Base-by-base conservation (phyloP, 345 rosid genomes). In the Syzygium oleosum region DNA sequence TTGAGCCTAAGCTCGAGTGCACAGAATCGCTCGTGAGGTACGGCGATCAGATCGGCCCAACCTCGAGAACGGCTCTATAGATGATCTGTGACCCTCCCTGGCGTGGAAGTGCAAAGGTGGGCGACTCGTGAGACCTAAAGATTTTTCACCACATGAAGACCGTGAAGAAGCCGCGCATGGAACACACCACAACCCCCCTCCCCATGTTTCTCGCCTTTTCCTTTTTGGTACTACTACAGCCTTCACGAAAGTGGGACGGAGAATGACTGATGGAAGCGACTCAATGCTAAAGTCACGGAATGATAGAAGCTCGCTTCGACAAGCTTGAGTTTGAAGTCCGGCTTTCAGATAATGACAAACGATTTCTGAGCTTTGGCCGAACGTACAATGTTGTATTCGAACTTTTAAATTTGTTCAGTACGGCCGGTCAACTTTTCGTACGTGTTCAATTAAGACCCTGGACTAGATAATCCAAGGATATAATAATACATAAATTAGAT, bases 311-410 rank as follows among this genome's bases (percentile, higher is more conserved):
- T 73, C 14, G 15, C 80, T 38, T 73, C 14, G 41, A 38, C 49
- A 73, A 38, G 49, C 80, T 73, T 73, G 80, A 38, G 80, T 73
- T 22, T 73, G 80, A 38, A 73, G 49, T 73, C 80, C 49, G 10
- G 25, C 80, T 5, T 68, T 38, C 79, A 19, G 6, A 68, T 41
- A 38, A 11, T 38, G 10, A 73, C 6, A 12, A 1, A 73, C 19
- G 11, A 1, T 73, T 34, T 2, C 12, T 10, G 0, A 4, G 19
- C 11, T 34, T 34, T 2, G 25, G 38, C 6, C 3, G 0, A 9
- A 9, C 1, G 5, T 73, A 2, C 1, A 17, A 17, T 31, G 1
- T 0, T 6, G 2, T 10, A 4, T 1, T 14, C 5, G 2, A 17
- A 38, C 1, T 34, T 34, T 73, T 19, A 17, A 17, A 34, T 38